Percentiles rank a stretch among this genome's conserved stretches.
Conservation (phyloP, 495 filamentous ascomycete genomes). For the Physcia stellaris region DNA sequence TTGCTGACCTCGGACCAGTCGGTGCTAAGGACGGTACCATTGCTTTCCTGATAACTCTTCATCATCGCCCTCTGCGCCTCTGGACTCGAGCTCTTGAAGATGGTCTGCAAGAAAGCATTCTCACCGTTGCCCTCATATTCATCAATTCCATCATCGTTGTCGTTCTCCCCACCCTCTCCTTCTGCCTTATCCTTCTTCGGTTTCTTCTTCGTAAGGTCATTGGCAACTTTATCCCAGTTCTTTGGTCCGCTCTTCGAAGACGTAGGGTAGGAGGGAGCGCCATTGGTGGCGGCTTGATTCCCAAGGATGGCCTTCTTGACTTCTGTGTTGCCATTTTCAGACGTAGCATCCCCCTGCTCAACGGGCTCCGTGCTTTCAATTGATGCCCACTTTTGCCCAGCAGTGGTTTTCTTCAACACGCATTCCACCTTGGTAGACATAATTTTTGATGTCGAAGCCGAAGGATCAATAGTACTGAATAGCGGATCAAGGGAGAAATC, state of each 20-base stretch:
- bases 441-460: conserved; percentile 44
- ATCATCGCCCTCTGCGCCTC: conserved; percentile 90
- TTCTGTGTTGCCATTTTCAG: conserved; percentile 13
- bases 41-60: conserved; percentile 90
- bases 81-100: conserved; percentile 65
- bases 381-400: conserved; percentile 61
- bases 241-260: conserved; percentile 75
- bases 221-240: conserved; percentile 78
- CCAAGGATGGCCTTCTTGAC: conserved; percentile 9
- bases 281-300: conserved; percentile 9
- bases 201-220: conserved; percentile 36
- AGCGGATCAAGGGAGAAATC: conserved; percentile 61
- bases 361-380: conserved; percentile 41
- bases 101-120: conserved; percentile 79
- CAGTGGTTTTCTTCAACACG: conserved; percentile 48
- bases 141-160: conserved; percentile 36
- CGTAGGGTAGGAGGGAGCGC: conserved; percentile 65
- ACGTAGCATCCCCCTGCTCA: conserved; percentile 19
- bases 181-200: conserved; percentile 18
- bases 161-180: conserved; percentile 25
- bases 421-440: conserved; percentile 80
- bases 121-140: conserved; percentile 59
- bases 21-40: conserved; percentile 85
- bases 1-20: conserved; percentile 78
- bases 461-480: conserved; percentile 47